Evolutionary conservation across 2,329 filamentous ascomycete genomes (phyloP), one percentile per base, ranked within the genome.

Genomic region (Cladophialophora chaetospira): DNA sequence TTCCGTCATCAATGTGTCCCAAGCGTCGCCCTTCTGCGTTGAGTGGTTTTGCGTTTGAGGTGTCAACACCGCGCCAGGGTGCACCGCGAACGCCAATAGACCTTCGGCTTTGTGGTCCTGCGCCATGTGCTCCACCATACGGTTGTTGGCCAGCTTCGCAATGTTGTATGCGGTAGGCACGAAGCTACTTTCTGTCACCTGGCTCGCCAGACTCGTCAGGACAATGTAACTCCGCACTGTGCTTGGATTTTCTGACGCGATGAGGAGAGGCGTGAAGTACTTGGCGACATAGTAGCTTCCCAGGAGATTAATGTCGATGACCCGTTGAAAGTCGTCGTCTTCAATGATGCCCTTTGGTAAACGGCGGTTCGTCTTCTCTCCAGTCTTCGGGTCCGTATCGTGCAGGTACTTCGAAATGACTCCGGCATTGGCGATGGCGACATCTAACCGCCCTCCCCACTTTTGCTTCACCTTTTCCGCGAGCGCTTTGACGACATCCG

Each of bases 391-490:
- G 26, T 66, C 62, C 11, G 54, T 43, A 42, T 67, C 57, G 28
- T 54, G 42, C 5, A 53, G 38, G 48, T 54, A 63, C 28, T 58
- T 60, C 5, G 58, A 60, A 19, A 69, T 47, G 10, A 67, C 40
- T 0, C 66, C 71, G 10, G 70, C 70, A 51, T 72, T 73, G 43
- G 71, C 71, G 44, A 73, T 64, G 11, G 71, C 63, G n/a, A 73
- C 63, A 35, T 72, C 69, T n/a, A 71, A 38, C 11, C 62, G 57
- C 2, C 71, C 70, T 26, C 42, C 21, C 52, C 71, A 72, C 5
- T 49, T 46, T 28, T 62, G 53, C 17, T 65, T 63, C 15, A 72
- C 65, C 3, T 63, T 47, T 0, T 63, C 60, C 1, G 69, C 69
- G 2, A 69, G 66, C 1, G 52, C 53, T 5, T 70, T 66, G 10